Evolutionary conservation across 352 stramenopile species (phyloP), one percentile per base, ranked within the genome.

Genomic region (Pythium pyrilobum): DNA sequence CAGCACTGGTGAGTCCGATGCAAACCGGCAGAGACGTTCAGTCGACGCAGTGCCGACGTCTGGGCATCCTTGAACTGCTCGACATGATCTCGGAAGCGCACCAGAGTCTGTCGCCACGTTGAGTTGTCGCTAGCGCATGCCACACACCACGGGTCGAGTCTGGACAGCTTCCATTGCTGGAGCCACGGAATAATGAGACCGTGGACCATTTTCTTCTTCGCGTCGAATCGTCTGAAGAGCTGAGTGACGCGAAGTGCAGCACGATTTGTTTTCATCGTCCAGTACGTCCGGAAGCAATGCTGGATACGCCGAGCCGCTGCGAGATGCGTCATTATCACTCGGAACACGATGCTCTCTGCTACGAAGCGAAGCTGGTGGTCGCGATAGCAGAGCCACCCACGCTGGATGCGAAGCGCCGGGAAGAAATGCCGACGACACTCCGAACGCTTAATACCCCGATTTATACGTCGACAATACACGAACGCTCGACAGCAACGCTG

Each of bases 351-450:
- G 5, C 23, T 31, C 3, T 43, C 36, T 5, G 66, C n/a, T 8
- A 60, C 12, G 4, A 20, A 6, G 5, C 10, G 13, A 18, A 78
- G 10, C 20, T 55, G 21, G 11, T 11, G 8, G 0, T 27, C 11
- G 6, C 53, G 57, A 49, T 67, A 72, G 2, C 1, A 1, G 16
- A 15, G 47, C 69, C 69, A 80, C 5, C 46, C 45, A 21, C 25
- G 53, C 46, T 74, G 58, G 32, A 74, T 64, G 1, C 13, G 34
- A 21, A 13, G 55, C 6, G 38, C 65, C 29, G 64, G 64, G 10
- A 68, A 36, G 34, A 48, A 72, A 23, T 56, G 23, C n/a, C 67
- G 61, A 10, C 52, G 57, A 2, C n/a, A 21, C 4, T 45, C 39
- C 0, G 39, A 47, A 15, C 21, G 36, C 6, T 12, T 20, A 20